Conservation (phyloP, 345 rosid species). For the Dipteronia dyeriana region DNA sequence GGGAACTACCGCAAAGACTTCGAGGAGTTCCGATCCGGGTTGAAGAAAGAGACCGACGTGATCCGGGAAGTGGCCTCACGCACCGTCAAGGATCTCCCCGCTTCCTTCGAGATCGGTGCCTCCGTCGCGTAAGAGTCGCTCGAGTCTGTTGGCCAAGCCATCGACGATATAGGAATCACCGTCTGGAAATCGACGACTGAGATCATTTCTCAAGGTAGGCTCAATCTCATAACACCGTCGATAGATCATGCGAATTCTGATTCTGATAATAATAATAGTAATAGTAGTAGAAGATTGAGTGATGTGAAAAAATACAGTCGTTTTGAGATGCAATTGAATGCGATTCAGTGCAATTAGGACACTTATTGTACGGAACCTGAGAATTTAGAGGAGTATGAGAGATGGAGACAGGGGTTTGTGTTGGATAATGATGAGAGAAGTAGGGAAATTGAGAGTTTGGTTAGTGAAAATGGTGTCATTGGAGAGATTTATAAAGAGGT, state of each 20-base stretch:
- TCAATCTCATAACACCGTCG: slow-evolving; percentile 32
- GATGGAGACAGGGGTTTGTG: slow-evolving; percentile 57
- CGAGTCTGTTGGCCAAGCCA: slow-evolving; percentile 73
- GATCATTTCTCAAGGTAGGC: slow-evolving; percentile 72
- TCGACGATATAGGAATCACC: slow-evolving; percentile 79
- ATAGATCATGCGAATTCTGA: slow-evolving; percentile 31
- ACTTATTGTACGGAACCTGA: slow-evolving; percentile 62
- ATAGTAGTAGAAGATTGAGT: slow-evolving; percentile 15
- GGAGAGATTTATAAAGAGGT: slow-evolving; percentile 42
- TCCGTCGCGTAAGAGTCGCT: slow-evolving; percentile 77
- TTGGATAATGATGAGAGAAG: slow-evolving; percentile 44
- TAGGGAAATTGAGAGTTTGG: slow-evolving; percentile 41
- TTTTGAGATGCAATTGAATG: slow-evolving; percentile 62
- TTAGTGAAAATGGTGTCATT: slow-evolving; percentile 36
- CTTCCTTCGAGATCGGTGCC: slow-evolving; percentile 70
- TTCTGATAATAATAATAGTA: slow-evolving; percentile 9
- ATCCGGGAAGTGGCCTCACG: slow-evolving; percentile 74
- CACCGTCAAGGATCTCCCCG: slow-evolving; percentile 63
- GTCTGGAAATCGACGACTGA: slow-evolving; percentile 74
- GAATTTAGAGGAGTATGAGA: slow-evolving; percentile 46
- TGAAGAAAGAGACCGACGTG: slow-evolving; percentile 63
- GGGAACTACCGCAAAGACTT: slow-evolving; percentile 68
- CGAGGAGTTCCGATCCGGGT: slow-evolving; percentile 73
- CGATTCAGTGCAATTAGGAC: slow-evolving; percentile 45
- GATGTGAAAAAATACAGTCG: slow-evolving; percentile 57